Base-by-base conservation (phyloP, 192 early-diverging fungal species). In the Mortierella alpina region DNA sequence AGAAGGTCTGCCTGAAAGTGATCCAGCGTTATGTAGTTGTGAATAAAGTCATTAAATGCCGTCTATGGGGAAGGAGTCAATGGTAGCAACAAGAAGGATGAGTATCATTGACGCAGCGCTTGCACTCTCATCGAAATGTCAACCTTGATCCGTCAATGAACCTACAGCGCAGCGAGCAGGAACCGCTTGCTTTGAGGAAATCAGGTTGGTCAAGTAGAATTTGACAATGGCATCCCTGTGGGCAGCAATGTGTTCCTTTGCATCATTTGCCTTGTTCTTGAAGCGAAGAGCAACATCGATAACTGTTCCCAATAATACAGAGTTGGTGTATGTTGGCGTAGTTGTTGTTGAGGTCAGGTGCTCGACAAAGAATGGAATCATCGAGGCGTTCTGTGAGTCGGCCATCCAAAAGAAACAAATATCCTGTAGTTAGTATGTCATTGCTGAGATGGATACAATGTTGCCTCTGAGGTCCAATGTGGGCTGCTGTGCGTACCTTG, bases 241-340 rank as follows among this genome's bases (percentile, higher is more conserved):
- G 58, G 72, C 58, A 11, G 78, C 81, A 31, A 92, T 73, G 20
- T 73, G 61, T 10, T 41, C 63, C 67, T 68, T 61, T 56, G 82
- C 84, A 53, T 23, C 62, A 42, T 77, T 63, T 12, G 68, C 53
- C 7, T 70, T 77, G 12, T 84, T 47, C 66, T 84, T 84, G 47
- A 91, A 63, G 22, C 84, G 89, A 65, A 88, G 66, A 23, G 90
- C 85, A 5, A 83, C 69, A 59, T 90, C 89, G 41, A 92, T 65
- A 18, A 92, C 75, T 20, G 86, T 91, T 42, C 92, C 91, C 18
- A 94, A 66, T 40, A 95, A 70, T 56, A 90, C 87, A 20, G 88
- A 81, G 65, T 86, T 86, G 17, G 67, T 79, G 55, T 84, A 86
- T 10, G 82, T 70, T 56, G 86, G 80, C 52, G 84, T 86, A 3